Evolutionary conservation across 116 monocot genomes (phyloP).

Genomic region (Thalassia testudinum): DNA sequence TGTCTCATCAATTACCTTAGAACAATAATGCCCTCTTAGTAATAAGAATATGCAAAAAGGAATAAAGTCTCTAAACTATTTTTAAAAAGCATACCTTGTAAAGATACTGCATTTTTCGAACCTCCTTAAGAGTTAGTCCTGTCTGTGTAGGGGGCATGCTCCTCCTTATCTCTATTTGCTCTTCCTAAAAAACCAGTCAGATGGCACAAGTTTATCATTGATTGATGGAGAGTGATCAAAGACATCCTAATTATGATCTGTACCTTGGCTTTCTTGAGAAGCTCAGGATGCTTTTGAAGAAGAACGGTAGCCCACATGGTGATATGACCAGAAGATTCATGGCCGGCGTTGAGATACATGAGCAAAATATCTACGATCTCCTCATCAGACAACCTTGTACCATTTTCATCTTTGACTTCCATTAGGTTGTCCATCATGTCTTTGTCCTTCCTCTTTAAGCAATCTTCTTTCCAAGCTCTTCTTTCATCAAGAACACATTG

Average conservation of each 20-base stretch:
- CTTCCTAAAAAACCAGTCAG: conserved; percentile 22
- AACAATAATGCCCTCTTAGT: not conserved
- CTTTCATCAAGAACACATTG: conserved; percentile 50
- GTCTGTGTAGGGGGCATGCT: conserved; percentile 36
- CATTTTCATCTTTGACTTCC: conserved; percentile 62
- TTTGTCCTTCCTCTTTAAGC: conserved; percentile 3
- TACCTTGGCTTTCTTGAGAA: conserved; percentile 74
- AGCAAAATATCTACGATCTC: conserved; percentile 80
- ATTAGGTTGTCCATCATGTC: conserved; percentile 91
- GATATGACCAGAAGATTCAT: conserved; percentile 94
- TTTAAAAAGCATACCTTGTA: conserved; percentile 40
- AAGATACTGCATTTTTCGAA: conserved; percentile 83
- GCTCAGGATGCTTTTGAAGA: conserved; percentile 62
- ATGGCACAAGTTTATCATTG: too few species aligned
- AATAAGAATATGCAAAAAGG: not conserved
- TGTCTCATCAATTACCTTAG: conserved; percentile 84
- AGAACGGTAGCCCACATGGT: conserved; percentile 96
- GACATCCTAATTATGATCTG: not conserved
- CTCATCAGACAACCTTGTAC: conserved; percentile 47
- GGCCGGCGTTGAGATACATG: conserved; percentile 99
- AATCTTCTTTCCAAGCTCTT: conserved; percentile 17
- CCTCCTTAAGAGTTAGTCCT: conserved; percentile 54
- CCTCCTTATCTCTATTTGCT: conserved; percentile 83
- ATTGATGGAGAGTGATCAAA: too few species aligned
- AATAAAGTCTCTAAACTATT: not conserved